These are phyloP conservation scores for Tremellales sp. DNA, from an alignment of 1,284 basidiomycete genomes.

Conservation along the genomic window DNA sequence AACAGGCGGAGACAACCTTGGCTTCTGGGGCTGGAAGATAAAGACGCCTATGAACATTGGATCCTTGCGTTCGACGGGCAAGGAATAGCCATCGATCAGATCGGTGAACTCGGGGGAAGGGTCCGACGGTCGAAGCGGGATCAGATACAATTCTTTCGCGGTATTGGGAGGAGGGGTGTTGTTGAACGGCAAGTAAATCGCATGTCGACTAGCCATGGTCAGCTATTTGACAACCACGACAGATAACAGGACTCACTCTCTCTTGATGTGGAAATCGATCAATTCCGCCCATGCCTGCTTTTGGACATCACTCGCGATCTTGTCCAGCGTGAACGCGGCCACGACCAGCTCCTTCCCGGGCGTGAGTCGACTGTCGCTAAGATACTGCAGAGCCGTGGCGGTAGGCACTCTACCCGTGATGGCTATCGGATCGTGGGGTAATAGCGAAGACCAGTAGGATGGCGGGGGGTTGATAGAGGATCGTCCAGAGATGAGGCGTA, in stretches of 20 bases:
- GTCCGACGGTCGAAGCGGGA: constrained; percentile 67
- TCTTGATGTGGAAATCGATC: constrained; percentile 64
- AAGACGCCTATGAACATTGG: constrained; percentile 78
- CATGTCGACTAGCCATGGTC: constrained; percentile 64
- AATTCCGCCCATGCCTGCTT: constrained; percentile 59
- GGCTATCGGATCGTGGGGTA: constrained; percentile 29
- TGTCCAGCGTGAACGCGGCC: constrained; percentile 62
- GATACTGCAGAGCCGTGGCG: constrained; percentile 66
- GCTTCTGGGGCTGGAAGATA: constrained; percentile 51
- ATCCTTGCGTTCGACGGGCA: constrained; percentile 60
- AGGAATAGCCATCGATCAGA: constrained; percentile 69
- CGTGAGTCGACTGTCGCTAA: constrained; percentile 70
- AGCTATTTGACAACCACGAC: constrained; percentile 12
- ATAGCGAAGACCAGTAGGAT: constrained; percentile 23
- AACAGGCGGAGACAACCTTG: not conserved
- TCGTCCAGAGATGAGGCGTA: constrained; percentile 16
- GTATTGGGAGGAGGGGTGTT: constrained; percentile 60
- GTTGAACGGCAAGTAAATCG: constrained; percentile 79
- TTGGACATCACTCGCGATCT: constrained; percentile 44
- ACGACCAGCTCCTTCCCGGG: constrained; percentile 73
- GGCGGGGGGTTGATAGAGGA: not conserved
- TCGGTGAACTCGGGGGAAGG: constrained; percentile 80
- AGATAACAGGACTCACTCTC: constrained; percentile 60
- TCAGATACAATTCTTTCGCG: constrained; percentile 81
- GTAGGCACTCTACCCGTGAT: constrained; percentile 68